phyloP scores from a whole-genome alignment of 768 basidiomycete genomes.

The Termitomyces eurrhizus region DNA sequence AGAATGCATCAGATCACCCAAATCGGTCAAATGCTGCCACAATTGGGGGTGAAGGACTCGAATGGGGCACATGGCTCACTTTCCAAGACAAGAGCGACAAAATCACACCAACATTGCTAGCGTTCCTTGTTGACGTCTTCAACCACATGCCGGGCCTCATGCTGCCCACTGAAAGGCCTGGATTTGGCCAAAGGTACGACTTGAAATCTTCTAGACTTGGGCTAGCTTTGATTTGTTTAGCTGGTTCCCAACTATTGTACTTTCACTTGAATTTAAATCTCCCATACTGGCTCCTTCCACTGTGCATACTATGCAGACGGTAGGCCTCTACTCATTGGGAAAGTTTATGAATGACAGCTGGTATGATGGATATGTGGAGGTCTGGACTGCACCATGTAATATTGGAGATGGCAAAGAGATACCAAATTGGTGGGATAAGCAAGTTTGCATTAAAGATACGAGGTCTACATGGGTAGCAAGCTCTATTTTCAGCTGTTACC shows the following conservation, averaged over 20 bases:
- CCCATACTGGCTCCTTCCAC: constrained; percentile 43
- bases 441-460: constrained; percentile 64
- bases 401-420: constrained; percentile 40
- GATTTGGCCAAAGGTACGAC: constrained; percentile 28
- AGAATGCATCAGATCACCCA: constrained; percentile 34
- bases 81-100: constrained; percentile 37
- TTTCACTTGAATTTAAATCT: constrained; percentile 61
- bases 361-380: constrained; percentile 56
- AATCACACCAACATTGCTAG: constrained; percentile 44
- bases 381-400: constrained; percentile 63
- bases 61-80: constrained; percentile 59
- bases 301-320: constrained; percentile 43
- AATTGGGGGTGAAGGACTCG: constrained; percentile 49
- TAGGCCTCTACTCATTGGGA: constrained; percentile 51
- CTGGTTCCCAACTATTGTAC: constrained; percentile 57
- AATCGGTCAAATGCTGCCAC: constrained; percentile 34
- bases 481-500: no score
- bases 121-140: constrained; percentile 57
- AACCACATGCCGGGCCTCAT: constrained; percentile 42
- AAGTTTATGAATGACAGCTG: constrained; percentile 50
- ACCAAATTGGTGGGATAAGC: constrained; percentile 55
- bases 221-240: not conserved
- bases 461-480: no score
- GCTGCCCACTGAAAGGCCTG: constrained; percentile 40
- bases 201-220: not conserved